Evolutionary conservation across 1,139 yeast species (phyloP), one percentile per base, ranked within the genome.

Genomic region (Pichia sp.): DNA sequence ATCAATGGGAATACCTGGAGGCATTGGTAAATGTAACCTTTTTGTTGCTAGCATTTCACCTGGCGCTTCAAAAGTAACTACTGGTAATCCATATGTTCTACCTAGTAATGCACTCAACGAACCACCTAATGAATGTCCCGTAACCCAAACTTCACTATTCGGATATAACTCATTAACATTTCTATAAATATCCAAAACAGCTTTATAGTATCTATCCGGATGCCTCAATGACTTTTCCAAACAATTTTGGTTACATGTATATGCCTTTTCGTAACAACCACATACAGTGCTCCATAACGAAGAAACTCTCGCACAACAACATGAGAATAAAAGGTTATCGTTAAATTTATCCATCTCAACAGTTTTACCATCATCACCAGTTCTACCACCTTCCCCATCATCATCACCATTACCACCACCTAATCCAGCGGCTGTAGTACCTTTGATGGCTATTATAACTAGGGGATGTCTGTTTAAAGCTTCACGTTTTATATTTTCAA

Each of bases 41-140:
- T 74, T 75, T 0, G 92, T 76, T 0, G 99, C 94, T 49, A 94
- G 69, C 65, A 80, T 69, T 59, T 94, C 98, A 2, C 96, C 97
- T 0, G 97, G 97, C 0, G 97, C 88, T 66, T 92, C 96, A 62
- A 83, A 88, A 0, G 96, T 80, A 0, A 94, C 95, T 0, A 78
- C 88, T 0, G 98, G 97, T 16, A 86, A 63, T 1, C 97, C 97
- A 67, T 74, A 89, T 0, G 98, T 90, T 47, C 97, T 73, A 0
- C 95, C 97, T 41, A 92, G 65, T 44, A 94, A 69, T 27, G 88
- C 74, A 2, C 95, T 82, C 42, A 94, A 68, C 0, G 97, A 80
- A 0, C 97, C 99, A 1, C 98, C 99, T 39, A 92, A 70, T 0
- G 97, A 90, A 64, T 92, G 99, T 3, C 99, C 99, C 0, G 96